Conservation (phyloP, 331 rosid species). For the Rhamnella rubrinervis region DNA sequence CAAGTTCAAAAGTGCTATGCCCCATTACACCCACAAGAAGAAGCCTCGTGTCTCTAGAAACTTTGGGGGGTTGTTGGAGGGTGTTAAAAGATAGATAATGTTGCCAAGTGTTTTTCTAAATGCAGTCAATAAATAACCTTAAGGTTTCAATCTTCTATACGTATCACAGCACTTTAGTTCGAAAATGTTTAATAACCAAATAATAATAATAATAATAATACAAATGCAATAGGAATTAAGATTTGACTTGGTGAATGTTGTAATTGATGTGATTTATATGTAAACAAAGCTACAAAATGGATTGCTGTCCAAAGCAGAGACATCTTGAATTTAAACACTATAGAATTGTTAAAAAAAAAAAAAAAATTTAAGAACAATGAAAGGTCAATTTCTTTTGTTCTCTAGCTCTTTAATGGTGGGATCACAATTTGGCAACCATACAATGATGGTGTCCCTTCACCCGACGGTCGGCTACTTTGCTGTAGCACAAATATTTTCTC, state of each 20-base stretch:
- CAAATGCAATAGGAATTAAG: too few relatives aligned
- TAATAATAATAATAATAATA: too few relatives aligned
- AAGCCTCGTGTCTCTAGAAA: slow-evolving; percentile 1
- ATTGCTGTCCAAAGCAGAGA: neutral
- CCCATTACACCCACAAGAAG: neutral
- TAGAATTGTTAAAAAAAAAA: neutral
- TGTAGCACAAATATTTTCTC: too few relatives aligned
- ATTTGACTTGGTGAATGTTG: neutral
- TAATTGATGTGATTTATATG: neutral
- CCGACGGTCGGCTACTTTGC: slow-evolving; percentile 21
- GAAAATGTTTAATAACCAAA: too few relatives aligned
- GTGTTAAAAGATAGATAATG: too few relatives aligned
- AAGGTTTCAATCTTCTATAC: too few relatives aligned
- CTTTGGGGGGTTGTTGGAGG: slow-evolving; percentile 1
- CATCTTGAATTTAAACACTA: neutral
- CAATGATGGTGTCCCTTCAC: slow-evolving; percentile 39
- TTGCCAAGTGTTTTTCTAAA: too few relatives aligned
- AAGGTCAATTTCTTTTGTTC: slow-evolving; percentile 11
- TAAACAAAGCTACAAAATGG: neutral
- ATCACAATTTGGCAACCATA: slow-evolving; percentile 15
- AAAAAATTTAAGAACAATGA: neutral
- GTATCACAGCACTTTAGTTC: too few relatives aligned
- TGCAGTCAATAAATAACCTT: too few relatives aligned
- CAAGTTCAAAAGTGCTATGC: neutral
- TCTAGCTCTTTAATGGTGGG: slow-evolving; percentile 18